phyloP scores from a whole-genome alignment of 1,284 basidiomycete genomes.

The Malassezia yamatoensis region DNA sequence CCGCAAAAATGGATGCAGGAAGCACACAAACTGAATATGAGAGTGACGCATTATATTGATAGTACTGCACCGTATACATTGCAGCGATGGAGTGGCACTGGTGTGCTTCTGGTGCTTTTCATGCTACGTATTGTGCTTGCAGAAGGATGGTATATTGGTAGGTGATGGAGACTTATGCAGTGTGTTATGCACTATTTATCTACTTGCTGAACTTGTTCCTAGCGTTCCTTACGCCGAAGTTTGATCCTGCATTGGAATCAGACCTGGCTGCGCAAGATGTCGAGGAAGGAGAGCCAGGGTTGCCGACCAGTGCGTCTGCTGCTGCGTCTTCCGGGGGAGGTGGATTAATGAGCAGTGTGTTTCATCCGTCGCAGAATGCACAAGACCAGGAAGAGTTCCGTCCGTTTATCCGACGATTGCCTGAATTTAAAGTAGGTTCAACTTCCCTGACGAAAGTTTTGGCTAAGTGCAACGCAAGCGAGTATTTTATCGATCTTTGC shows the following conservation, averaged over 20 bases:
- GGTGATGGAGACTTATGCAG: conserved; percentile 11
- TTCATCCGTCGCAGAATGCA: conserved; percentile 50
- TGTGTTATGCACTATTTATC: conserved; percentile 46
- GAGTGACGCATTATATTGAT: conserved; percentile 55
- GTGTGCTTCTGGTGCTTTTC: conserved; percentile 65
- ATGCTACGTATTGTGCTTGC: conserved; percentile 74
- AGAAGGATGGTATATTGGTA: conserved; percentile 81
- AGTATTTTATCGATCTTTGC: conserved; percentile 63
- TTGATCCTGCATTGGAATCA: conserved; percentile 87
- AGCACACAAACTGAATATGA: conserved; percentile 2
- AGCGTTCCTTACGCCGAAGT: conserved; percentile 81
- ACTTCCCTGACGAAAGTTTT: conserved; percentile 49
- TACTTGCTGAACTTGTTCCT: conserved; percentile 57
- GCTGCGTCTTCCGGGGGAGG: conserved; percentile 11
- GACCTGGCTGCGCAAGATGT: conserved; percentile 89
- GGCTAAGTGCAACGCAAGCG: conserved; percentile 84
- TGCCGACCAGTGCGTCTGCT: conserved; percentile 37
- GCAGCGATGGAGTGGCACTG: conserved; percentile 77
- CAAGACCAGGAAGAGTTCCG: conserved; percentile 47
- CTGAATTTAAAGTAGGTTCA: conserved; percentile 76
- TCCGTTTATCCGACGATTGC: conserved; percentile 88
- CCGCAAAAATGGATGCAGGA: conserved; percentile 4
- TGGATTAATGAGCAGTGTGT: conserved; percentile 41
- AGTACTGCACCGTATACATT: conserved; percentile 77
- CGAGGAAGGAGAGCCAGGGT: conserved; percentile 69